Evolutionary conservation across 1,284 basidiomycete genomes (phyloP), one percentile per base, ranked within the genome.

Genomic region (Sporisorium iseilematis-ciliati): DNA sequence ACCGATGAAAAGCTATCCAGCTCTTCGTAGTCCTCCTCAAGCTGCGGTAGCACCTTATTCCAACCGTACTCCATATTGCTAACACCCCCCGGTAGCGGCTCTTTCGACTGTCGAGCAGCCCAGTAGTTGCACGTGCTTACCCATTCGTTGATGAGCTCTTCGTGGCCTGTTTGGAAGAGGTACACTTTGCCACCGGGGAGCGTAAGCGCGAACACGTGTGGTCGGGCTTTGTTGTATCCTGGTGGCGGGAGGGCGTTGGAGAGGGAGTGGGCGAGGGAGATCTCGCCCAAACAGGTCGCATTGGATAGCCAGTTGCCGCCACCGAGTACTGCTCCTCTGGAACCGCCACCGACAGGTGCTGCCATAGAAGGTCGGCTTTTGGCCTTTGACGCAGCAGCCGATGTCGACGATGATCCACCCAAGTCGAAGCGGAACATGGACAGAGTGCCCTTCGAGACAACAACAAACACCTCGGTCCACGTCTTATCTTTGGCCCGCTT

Each of bases 1-100:
- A n/a, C n/a, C n/a, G 12, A 42, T 20, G 25, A 20, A 10, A 49
- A 43, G 12, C 61, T 61, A 89, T 90, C 42, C 25, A 65, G 21
- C 86, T 18, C 88, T 85, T 92, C 91, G 16, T 87, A 79, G 4
- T 74, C 65, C 0, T 55, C 55, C 7, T 66, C 55, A 21, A 55
- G 42, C 18, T 35, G 55, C 3, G 80, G 77, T 7, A 80, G 33
- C 12, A 92, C 89, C 41, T 92, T 90, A 83, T 91, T 95, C 96
- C 96, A 99, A 11, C 96, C 96, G 82, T 99, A 98, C 85, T 99
- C 97, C 92, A 98, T 96, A 86, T 99, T 99, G 51, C 93, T 95
- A 2, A 98, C 94, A 31, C 95, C 96, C 3, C 95, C 96, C 2
- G 92, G 89, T 3, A 99, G 89, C 0, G 96, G 96, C 82, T 97